These are phyloP conservation scores for Acer negundo DNA, from an alignment of 345 rosid species.

Conservation along the genomic window DNA sequence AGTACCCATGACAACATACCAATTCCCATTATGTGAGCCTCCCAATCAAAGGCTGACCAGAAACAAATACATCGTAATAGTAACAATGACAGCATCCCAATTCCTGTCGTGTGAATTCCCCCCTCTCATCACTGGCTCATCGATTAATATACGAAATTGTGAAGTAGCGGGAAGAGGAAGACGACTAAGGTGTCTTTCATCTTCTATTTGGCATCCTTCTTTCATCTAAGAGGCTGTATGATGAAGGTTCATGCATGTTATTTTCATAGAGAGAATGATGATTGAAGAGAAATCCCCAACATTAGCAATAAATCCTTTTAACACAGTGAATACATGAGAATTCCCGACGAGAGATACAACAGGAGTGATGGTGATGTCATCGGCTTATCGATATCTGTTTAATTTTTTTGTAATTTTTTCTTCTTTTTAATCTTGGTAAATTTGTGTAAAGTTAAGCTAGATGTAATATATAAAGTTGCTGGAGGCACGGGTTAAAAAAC, in stretches of 20 bases:
- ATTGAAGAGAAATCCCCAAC: constrained; percentile 8
- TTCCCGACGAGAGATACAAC: constrained; percentile 1
- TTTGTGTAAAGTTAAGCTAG: constrained; percentile 40
- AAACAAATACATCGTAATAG: constrained; percentile 59
- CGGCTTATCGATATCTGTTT: background rate
- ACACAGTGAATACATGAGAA: background rate
- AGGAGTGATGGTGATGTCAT: background rate
- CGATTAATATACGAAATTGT: constrained; percentile 2
- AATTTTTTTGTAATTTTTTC: background rate
- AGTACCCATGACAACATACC: constrained; percentile 49
- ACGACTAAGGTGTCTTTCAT: constrained; percentile 14
- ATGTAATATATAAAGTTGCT: constrained; percentile 29
- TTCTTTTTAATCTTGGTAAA: background rate
- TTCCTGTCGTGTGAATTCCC: constrained; percentile 47
- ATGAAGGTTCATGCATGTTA: background rate
- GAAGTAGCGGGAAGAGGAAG: constrained; percentile 11
- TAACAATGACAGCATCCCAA: constrained; percentile 47
- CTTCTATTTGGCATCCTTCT: constrained; percentile 21
- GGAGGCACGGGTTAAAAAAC: constrained; percentile 29
- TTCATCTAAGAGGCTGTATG: constrained; percentile 16
- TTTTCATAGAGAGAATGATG: constrained; percentile 12
- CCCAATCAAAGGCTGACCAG: constrained; percentile 57
- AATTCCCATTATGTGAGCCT: constrained; percentile 48
- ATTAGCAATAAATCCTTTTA: constrained; percentile 8
- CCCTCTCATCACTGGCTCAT: background rate